Evolutionary conservation across 495 filamentous ascomycete species (phyloP), one percentile per base, ranked within the genome.

Genomic region (Pseudomonodictys pantanalensis): DNA sequence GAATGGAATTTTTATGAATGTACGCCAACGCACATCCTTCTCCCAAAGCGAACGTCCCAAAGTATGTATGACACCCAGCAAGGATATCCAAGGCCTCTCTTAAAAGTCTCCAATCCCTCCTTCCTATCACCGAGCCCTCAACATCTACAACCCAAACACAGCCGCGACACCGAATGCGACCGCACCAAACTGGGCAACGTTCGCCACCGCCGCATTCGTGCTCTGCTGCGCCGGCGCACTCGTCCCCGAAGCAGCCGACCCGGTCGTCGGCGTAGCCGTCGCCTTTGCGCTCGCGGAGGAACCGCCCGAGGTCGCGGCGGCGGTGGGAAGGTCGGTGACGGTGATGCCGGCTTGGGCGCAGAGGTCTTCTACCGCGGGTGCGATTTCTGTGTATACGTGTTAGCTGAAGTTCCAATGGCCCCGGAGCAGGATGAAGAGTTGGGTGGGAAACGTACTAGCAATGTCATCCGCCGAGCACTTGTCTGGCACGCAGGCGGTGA

Each of bases 401-500:
- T 5, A 18, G n/a, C 22, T 18, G 12, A 50, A 15, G 32, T 18
- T 3, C 0, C 11, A 22, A 15, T 2, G 39, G 30, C 26, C 17
- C 30, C 38, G 32, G 38, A 44, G 29, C 48, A 24, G 49, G 7
- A 12, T 23, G 47, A 18, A n/a, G 41, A 45, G 22, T 29, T 38
- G 29, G 41, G 43, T n/a, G 38, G 20, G 18, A 30, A 7, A 65
- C 65, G 56, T 62, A 71, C 68, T 52, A 20, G 61, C 56, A n/a
- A 55, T 38, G 26, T 70, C 68, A 11, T 49, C 35, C 5, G 30
- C 28, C 8, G 33, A 46, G 51, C 64, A 68, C 33, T 42, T 61
- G 22, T 30, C 11, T 35, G 62, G 59, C 5, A 73, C 42, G 46
- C 71, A 73, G 2, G 49, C 52, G 8, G 68, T 58, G 15, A 60